Evolutionary conservation across 2,329 filamentous ascomycete species (phyloP), one percentile per base, ranked within the genome.

Genomic region (Leptographium lundbergii): DNA sequence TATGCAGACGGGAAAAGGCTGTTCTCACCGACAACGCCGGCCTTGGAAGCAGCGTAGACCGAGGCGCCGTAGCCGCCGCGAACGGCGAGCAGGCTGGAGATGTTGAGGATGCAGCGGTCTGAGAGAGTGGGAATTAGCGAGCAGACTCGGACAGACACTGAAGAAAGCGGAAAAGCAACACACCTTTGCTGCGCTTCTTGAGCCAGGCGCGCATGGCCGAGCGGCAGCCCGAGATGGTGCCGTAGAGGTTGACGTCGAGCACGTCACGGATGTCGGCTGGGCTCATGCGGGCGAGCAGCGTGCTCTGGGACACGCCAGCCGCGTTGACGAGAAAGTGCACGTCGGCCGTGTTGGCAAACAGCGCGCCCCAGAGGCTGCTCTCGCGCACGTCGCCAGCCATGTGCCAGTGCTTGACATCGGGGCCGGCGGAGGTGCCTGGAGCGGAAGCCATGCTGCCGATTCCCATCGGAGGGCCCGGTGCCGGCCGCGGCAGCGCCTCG

Each of bases 11-110:
- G 34, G 13, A 11, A 2, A 25, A 10, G 32, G 1, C 7, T 29
- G n/a, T 17, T 42, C 75, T 64, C 72, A 79, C 87, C 87, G 19
- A 94, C 70, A 1, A 95, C 73, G 2, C 89, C 90, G 6, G 90
- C 89, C 69, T 95, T 95, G 51, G 85, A 86, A 3, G 89, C 88
- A 5, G 87, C 85, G 68, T 94, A 95, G 0, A 83, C 81, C 2
- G 86, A 80, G 5, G 87, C 64, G 10, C 91, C 91, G 2, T 75
- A 75, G 0, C 86, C 87, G 0, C 84, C 86, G 60, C 85, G 85
- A 1, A 78, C 68, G 0, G 84, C 90, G 53, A 95, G 78, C 34
- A 95, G 74, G 54, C 88, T 92, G 0, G 88, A 85, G 25, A 96
- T 75, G 67, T 95, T 95, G 70, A 95, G 85, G 62, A 95, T 91